Evolutionary conservation across 352 stramenopile genomes (phyloP), one percentile per base, ranked within the genome.

Genomic region (Thraustochytrium striatum): DNA sequence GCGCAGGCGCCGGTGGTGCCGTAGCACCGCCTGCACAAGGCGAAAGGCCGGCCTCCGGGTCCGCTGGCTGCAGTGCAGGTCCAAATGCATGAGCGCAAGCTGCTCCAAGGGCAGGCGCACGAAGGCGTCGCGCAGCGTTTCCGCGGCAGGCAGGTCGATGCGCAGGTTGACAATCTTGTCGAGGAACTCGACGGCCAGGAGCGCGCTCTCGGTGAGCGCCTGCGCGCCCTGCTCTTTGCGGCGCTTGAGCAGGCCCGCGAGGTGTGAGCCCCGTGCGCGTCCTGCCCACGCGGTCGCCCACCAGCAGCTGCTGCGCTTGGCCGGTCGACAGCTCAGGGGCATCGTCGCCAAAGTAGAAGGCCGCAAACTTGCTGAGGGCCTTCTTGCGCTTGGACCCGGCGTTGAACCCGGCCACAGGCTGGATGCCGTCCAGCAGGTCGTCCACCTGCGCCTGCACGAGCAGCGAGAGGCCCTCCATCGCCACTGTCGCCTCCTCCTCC

Each of bases 371-470:
- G 8, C 3, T 28, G 5, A 69, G 9, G 16, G 58, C 58, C 38
- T 69, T 69, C 38, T n/a, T 41, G 33, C 58, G 58, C 38, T 69
- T 69, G 58, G 3, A 47, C 7, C 58, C 58, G 21, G 58, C 58
- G 7, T 5, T 9, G 21, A 69, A 47, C 5, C 58, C 58, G 58
- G 8, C 44, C 50, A 52, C 44, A 19, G 52, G 19, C 35, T 79
- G 69, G 0, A 79, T 47, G 9, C 55, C 69, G 9, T 79, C 52
- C 0, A 79, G 43, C 30, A 79, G 55, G 33, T 79, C 69, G 44
- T 79, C 69, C 13, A 79, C 57, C 35, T 41, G 50, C n/a, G 69
- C 69, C 69, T 79, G 69, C 38, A 79, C 44, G 8, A 72, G 38
- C 25, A 72, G 9, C 9, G 43, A 52, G 43, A 52, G 43, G 9